These are phyloP conservation scores for Wickerhamiella kazuoi DNA, from an alignment of 805 yeast genomes.

Conservation along the genomic window DNA sequence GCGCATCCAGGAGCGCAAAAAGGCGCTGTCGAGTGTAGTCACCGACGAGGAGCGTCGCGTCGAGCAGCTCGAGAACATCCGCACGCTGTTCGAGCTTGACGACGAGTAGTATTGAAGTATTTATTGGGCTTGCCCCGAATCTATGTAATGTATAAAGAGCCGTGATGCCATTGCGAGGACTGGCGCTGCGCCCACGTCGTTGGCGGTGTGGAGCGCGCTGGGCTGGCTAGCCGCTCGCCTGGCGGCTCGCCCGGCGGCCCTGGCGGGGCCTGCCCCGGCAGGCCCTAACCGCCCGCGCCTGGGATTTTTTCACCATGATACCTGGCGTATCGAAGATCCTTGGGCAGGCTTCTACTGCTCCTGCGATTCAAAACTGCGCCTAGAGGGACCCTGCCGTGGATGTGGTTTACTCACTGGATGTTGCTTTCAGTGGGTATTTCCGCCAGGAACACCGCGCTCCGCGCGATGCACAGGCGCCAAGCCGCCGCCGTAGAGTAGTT, in stretches of 20 bases:
- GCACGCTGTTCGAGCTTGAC: constrained; percentile 18
- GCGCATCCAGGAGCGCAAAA: constrained; percentile 66
- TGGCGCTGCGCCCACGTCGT: too few species aligned
- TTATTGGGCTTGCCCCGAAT: too few species aligned
- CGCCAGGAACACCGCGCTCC: neutral
- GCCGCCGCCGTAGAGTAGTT: too few species aligned
- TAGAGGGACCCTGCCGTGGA: constrained; percentile 6
- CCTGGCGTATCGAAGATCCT: constrained; percentile 19
- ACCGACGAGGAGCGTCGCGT: constrained; percentile 22
- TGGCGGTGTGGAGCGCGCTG: too few species aligned
- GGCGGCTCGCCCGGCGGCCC: too few species aligned
- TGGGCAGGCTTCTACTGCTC: constrained; percentile 8
- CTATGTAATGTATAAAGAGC: too few species aligned
- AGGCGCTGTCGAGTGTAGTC: constrained; percentile 21
- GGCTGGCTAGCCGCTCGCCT: too few species aligned
- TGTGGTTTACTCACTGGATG: constrained; percentile 1
- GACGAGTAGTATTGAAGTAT: too few species aligned
- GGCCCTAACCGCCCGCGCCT: too few species aligned
- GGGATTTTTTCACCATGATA: neutral
- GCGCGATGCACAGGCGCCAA: too few species aligned
- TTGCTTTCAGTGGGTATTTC: neutral
- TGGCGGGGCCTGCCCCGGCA: too few species aligned
- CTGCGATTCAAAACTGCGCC: constrained; percentile 18
- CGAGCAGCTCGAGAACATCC: constrained; percentile 22
- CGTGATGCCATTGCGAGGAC: too few species aligned